phyloP scores from a whole-genome alignment of 192 early-diverging fungal genomes.

The Rhizoclosmatium sp. region DNA sequence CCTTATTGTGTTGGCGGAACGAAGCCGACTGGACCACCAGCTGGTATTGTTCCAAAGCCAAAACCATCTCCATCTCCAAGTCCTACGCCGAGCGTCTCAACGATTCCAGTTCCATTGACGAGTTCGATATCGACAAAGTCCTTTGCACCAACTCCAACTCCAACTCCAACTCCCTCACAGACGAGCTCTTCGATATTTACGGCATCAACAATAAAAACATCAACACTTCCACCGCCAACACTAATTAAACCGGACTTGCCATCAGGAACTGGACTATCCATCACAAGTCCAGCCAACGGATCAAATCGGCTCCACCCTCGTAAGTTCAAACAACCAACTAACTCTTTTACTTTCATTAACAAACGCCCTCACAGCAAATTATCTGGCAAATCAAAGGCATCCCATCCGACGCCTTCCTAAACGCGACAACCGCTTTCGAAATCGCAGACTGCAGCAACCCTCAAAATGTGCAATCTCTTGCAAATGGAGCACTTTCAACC shows the following conservation, averaged over 20 bases:
- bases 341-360: too few relatives aligned
- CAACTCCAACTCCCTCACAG: too few relatives aligned
- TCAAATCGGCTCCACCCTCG: not conserved
- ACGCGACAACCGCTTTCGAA: not conserved
- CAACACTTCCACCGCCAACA: too few relatives aligned
- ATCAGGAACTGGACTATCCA: not conserved
- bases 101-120: too few relatives aligned
- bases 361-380: not conserved
- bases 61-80: not conserved
- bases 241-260: too few relatives aligned
- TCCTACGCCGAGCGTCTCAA: not conserved
- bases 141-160: too few relatives aligned
- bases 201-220: too few relatives aligned
- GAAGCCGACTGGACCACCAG: not conserved
- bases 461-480: not conserved
- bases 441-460: not conserved
- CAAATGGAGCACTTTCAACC: not conserved
- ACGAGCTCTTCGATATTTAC: too few relatives aligned
- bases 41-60: not conserved
- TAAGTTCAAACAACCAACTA: not conserved
- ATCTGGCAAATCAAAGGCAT: not conserved
- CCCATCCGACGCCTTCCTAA: not conserved
- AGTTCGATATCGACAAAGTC: too few relatives aligned
- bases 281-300: not conserved
- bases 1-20: slow-evolving; percentile 3